These are phyloP conservation scores for Tetrahymena elliotti DNA, from an alignment of 73 alveolate genomes.

Conservation along the genomic window DNA sequence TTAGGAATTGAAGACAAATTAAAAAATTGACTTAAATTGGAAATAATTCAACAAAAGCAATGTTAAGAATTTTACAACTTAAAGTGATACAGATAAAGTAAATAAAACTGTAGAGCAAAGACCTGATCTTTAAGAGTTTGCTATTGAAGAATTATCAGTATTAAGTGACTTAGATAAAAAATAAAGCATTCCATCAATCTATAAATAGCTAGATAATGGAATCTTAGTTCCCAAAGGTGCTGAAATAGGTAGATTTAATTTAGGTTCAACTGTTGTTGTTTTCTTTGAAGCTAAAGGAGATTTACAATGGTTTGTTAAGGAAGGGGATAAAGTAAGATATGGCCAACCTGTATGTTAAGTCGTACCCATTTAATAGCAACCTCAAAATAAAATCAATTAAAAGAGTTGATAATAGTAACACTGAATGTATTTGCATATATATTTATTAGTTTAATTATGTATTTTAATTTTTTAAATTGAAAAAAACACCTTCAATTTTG, in stretches of 20 bases:
- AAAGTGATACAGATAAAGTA: neutral
- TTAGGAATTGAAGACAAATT: constrained; percentile 29
- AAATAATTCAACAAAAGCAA: constrained; percentile 8
- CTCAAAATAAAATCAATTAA: neutral
- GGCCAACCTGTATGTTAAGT: neutral
- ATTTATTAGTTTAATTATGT: too few relatives aligned
- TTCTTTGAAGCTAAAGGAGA: constrained; percentile 63
- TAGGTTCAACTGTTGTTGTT: constrained; percentile 71
- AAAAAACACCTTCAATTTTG: too few relatives aligned
- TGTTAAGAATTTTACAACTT: neutral
- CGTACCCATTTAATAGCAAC: neutral
- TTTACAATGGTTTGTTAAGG: constrained; percentile 21
- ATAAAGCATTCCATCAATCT: neutral
- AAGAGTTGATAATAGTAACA: neutral
- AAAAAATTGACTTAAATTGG: constrained; percentile 7
- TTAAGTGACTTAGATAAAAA: neutral
- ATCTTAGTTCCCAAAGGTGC: constrained; percentile 58
- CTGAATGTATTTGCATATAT: neutral
- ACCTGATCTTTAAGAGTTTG: neutral
- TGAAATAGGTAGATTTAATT: constrained; percentile 67
- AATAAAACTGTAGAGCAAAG: neutral
- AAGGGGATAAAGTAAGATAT: constrained; percentile 43
- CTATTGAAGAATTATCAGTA: constrained; percentile 1
- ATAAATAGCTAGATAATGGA: neutral
- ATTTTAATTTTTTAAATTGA: too few relatives aligned